Evolutionary conservation across 495 filamentous ascomycete species (phyloP).

Genomic region (Wilcoxina mikolae): DNA sequence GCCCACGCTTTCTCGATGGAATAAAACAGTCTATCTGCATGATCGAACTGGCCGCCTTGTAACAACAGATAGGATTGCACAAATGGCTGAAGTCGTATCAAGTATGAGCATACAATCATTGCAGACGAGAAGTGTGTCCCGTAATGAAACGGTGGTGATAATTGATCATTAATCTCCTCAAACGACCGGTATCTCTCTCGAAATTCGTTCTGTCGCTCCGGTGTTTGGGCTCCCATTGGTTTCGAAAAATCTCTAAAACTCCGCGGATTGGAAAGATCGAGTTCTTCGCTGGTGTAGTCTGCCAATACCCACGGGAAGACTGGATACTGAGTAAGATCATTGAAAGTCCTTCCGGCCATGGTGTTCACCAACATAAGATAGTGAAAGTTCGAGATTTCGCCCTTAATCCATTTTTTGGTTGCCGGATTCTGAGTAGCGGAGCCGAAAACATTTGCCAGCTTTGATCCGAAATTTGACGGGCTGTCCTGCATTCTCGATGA

Average conservation of each 20-base stretch:
- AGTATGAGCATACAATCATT: slow-evolving; percentile 94
- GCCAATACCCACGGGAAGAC: slow-evolving; percentile 96
- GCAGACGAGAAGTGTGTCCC: slow-evolving; percentile 97
- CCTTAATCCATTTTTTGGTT: slow-evolving; percentile 79
- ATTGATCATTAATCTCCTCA: slow-evolving; percentile 75
- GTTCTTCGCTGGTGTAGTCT: slow-evolving; percentile 90
- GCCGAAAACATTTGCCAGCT: slow-evolving; percentile 91
- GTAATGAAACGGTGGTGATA: slow-evolving; percentile 77
- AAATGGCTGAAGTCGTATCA: slow-evolving; percentile 90
- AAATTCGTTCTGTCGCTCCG: slow-evolving; percentile 58
- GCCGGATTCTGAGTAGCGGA: slow-evolving; percentile 55
- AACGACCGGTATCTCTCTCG: slow-evolving; percentile 71
- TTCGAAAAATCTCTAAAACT: slow-evolving; percentile 85
- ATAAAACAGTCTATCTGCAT: slow-evolving; percentile 87
- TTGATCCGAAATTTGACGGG: slow-evolving; percentile 62
- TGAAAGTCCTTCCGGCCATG: slow-evolving; percentile 91
- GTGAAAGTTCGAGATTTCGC: slow-evolving; percentile 95
- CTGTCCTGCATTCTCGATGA: slow-evolving; percentile 65
- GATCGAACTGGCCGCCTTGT: slow-evolving; percentile 91
- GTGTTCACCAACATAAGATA: slow-evolving; percentile 98
- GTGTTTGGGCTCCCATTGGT: slow-evolving; percentile 89
- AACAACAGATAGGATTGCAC: slow-evolving; percentile 94
- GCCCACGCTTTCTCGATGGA: slow-evolving; percentile 83
- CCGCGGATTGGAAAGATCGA: slow-evolving; percentile 68
- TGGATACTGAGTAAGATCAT: slow-evolving; percentile 93